Evolutionary conservation across 176 grass and related monocot genomes (phyloP), one percentile per base, ranked within the genome.

Genomic region (Zoysia pacifica): DNA sequence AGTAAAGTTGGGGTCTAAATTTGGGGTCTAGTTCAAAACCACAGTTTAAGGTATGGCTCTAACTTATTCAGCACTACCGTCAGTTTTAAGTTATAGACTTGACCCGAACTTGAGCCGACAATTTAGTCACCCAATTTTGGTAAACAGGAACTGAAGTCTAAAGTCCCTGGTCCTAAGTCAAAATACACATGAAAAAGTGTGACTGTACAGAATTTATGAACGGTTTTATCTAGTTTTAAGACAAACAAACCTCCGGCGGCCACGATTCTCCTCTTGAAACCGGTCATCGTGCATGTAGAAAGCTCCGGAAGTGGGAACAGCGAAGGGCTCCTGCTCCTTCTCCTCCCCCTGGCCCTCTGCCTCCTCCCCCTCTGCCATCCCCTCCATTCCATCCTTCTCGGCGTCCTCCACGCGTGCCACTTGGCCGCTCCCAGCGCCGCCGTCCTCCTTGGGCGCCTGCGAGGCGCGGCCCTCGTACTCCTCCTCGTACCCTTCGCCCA

Each of bases 281-380:
- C 97, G 86, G 65, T 99, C 97, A 60, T 99, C 97, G 47, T 99
- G 97, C 97, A 99, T 99, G 88, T 99, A 99, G 73, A 99, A 99
- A 48, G 97, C 88, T 8, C 97, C 97, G 4, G 86, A 84, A 9
- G 97, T 99, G 28, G 97, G 97, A 58, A 99, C 93, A 28, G 97
- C 88, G 40, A 88, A 99, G 1, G 97, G 90, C 82, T 99, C 97
- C 20, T 90, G 90, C 86, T 99, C 93, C 73, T 95, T 93, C 79
- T 95, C 92, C 38, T 88, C 82, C 36, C 70, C 81, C 1, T 70
- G 87, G 35, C 70, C 83, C 62, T 89, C 70, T 7, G 7, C 69
- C 73, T 51, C 28, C 28, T 28, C 79, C 28, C 28, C 28, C 28
- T 28, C 28, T 28, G 28, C 28, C 28, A 28, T 28, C 28, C 28